Evolutionary conservation across 768 basidiomycete species (phyloP), one percentile per base, ranked within the genome.

Genomic region (Boletus tomentosulus): DNA sequence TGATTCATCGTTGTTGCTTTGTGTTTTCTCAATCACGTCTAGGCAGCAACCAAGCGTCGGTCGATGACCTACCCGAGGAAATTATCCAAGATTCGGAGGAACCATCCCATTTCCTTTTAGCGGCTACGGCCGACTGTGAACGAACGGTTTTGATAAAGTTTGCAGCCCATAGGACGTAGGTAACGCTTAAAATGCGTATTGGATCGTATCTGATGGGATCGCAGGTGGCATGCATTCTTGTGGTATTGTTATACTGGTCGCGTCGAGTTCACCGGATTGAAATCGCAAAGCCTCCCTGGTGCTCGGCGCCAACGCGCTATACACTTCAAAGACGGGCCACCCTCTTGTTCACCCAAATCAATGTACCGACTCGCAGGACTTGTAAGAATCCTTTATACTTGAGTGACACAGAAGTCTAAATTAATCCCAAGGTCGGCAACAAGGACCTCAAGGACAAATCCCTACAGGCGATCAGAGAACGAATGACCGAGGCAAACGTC

Each of bases 331-430:
- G 49, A 54, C 9, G 46, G 51, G 11, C 24, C 41, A 60, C 60
- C 60, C 3, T 28, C 48, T 8, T 72, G 71, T 49, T 72, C 71
- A 15, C 71, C 72, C 8, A 72, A 72, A 59, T 73, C 72, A 0
- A 72, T 73, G 69, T 73, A 72, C 31, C 67, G 68, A 48, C 54
- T 72, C 0, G 71, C 72, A 6, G 46, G 60, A 24, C 68, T 71
- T n/a, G 72, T 69, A 24, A 54, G 57, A 2, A n/a, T 50, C 7
- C 9, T 28, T 28, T 25, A 12, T 22, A 8, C 27, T 43, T 3
- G 22, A 27, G 31, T 48, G 30, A 25, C 19, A 3, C 19, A 25
- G 15, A 24, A 9, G n/a, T n/a, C 41, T 50, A 19, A 44, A 2
- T 0, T 25, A 13, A 33, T 35, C 6, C 3, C 34, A 41, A 65